Percentiles rank a stretch among this genome's conserved stretches.
phyloP scores from a whole-genome alignment of 163 green algal genomes.

The Trebouxiophyceae sp. region DNA sequence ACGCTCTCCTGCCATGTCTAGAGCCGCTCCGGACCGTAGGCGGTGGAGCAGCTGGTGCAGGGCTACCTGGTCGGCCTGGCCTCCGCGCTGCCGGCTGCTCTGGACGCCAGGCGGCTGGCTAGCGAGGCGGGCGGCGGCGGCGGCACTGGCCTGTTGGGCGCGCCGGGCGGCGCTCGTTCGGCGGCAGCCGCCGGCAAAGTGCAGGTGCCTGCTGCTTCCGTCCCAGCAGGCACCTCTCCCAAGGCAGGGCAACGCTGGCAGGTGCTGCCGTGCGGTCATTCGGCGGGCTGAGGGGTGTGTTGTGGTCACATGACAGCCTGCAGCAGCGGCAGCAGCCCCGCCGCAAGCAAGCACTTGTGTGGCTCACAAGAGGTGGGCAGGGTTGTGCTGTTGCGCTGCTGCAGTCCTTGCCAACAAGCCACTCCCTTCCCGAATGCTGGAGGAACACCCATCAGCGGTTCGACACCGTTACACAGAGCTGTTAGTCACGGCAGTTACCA shows the following conservation, averaged over 20 bases:
- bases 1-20: background rate
- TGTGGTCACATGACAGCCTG: no score
- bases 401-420: background rate
- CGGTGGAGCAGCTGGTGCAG: constrained; percentile 20
- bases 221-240: no score
- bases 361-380: background rate
- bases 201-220: constrained; percentile 9
- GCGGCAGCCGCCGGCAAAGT: constrained; percentile 12
- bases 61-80: constrained; percentile 14
- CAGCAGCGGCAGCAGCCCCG: no score
- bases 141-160: constrained; percentile 9
- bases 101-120: constrained; percentile 54
- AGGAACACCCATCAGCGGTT: background rate
- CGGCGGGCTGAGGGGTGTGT: no score
- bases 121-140: constrained; percentile 1
- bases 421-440: background rate
- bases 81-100: constrained; percentile 20
- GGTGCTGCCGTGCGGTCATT: no score
- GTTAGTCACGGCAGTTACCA: background rate
- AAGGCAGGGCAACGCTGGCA: no score
- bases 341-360: background rate
- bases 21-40: constrained; percentile 1
- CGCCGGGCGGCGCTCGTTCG: background rate
- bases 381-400: background rate
- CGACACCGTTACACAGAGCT: background rate